Evolutionary conservation across 371 early-diverging fungal species (phyloP).

Genomic region (Phascolomyces articulosus): DNA sequence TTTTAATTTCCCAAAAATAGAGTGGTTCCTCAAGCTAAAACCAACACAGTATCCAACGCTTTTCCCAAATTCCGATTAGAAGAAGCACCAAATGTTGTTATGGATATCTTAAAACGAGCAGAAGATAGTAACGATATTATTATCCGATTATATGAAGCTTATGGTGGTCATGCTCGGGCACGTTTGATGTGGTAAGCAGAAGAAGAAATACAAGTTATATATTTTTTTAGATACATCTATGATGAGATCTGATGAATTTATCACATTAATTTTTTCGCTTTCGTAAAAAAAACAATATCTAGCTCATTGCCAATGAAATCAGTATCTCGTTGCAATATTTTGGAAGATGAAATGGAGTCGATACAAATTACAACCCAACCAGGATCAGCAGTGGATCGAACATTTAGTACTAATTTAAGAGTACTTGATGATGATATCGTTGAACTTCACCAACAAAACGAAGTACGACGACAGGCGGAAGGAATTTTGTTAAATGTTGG

Average conservation of each 20-base stretch:
- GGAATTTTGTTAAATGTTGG: slow-evolving; percentile 50
- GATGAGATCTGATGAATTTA: too few relatives aligned
- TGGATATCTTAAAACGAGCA: slow-evolving; percentile 88
- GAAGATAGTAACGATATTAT: slow-evolving; percentile 77
- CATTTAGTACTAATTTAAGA: slow-evolving; percentile 42
- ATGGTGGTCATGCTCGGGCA: slow-evolving; percentile 83
- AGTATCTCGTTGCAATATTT: slow-evolving; percentile 71
- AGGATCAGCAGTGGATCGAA: slow-evolving; percentile 18
- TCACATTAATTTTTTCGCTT: not conserved
- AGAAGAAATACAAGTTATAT: not conserved
- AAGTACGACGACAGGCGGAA: slow-evolving; percentile 27
- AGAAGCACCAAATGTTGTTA: slow-evolving; percentile 73
- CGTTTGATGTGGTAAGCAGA: slow-evolving; percentile 58
- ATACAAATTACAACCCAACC: slow-evolving; percentile 22
- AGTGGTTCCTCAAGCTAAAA: slow-evolving; percentile 14
- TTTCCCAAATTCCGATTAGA: slow-evolving; percentile 59
- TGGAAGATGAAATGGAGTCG: slow-evolving; percentile 68
- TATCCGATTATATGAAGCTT: slow-evolving; percentile 89
- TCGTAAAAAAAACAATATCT: slow-evolving; percentile 26
- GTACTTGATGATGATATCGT: slow-evolving; percentile 44
- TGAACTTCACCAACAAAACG: slow-evolving; percentile 34
- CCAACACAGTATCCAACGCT: slow-evolving; percentile 2
- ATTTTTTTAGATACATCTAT: too few relatives aligned
- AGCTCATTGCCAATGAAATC: slow-evolving; percentile 50
- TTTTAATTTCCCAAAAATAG: too few relatives aligned